These are phyloP conservation scores for Neoboletus magnificus DNA, from an alignment of 768 basidiomycete genomes.

Conservation along the genomic window DNA sequence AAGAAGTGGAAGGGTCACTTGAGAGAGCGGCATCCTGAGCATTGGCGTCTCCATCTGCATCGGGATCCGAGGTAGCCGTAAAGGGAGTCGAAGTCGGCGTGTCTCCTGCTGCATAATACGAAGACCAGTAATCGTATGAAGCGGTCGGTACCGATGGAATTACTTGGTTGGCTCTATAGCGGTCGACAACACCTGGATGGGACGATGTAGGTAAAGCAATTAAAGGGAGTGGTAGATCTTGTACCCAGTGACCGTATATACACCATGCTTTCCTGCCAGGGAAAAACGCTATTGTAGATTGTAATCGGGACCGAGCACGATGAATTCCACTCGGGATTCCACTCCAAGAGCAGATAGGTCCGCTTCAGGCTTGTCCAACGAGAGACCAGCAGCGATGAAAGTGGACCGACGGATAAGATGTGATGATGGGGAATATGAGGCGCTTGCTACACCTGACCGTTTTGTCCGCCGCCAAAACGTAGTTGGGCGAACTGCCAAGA, in stretches of 20 bases:
- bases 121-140: slow-evolving; percentile 38
- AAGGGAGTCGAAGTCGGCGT: slow-evolving; percentile 10
- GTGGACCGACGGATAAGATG: slow-evolving; percentile 75
- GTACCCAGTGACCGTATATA: slow-evolving; percentile 21
- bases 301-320: slow-evolving; percentile 38
- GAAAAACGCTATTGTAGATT: slow-evolving; percentile 17
- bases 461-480: slow-evolving; percentile 78
- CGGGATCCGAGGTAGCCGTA: background rate
- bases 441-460: slow-evolving; percentile 66
- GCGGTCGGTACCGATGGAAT: slow-evolving; percentile 11
- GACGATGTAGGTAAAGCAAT: slow-evolving; percentile 1
- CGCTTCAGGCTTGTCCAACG: slow-evolving; percentile 55
- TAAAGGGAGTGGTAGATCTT: background rate
- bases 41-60: background rate
- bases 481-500: slow-evolving; percentile 65
- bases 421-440: slow-evolving; percentile 69
- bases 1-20: slow-evolving; percentile 7
- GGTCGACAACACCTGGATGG: slow-evolving; percentile 5
- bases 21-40: background rate
- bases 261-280: slow-evolving; percentile 6
- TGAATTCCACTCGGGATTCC: slow-evolving; percentile 50
- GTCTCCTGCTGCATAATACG: slow-evolving; percentile 32
- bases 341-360: slow-evolving; percentile 63
- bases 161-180: slow-evolving; percentile 17
- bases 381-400: slow-evolving; percentile 73